These are phyloP conservation scores for Dictyostelium intermedium DNA, from an alignment of 78 protist species.

Conservation along the genomic window DNA sequence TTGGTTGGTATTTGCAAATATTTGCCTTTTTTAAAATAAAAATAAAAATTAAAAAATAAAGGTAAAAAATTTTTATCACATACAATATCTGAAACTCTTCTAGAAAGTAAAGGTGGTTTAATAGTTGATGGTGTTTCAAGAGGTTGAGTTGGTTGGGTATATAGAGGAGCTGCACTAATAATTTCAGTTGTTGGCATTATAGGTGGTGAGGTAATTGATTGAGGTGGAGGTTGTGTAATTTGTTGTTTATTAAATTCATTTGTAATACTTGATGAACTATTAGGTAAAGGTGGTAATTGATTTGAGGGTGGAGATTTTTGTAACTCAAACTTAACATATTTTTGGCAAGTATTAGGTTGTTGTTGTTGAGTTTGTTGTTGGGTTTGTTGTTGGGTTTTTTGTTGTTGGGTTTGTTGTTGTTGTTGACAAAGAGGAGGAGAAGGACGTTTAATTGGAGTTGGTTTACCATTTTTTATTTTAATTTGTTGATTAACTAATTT, in stretches of 20 bases:
- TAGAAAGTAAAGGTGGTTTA: conserved; percentile 48
- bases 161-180: background rate
- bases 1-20: background rate
- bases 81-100: conserved; percentile 17
- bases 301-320: background rate
- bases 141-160: background rate
- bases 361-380: background rate
- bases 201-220: background rate
- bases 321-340: background rate
- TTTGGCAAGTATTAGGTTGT: background rate
- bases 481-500: background rate
- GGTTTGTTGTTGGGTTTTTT: background rate
- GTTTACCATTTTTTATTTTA: background rate
- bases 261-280: background rate
- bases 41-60: background rate
- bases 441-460: background rate
- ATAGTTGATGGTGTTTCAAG: background rate
- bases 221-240: background rate
- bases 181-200: background rate
- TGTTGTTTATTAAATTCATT: background rate
- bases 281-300: background rate
- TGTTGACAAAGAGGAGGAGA: background rate
- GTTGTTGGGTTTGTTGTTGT: background rate
- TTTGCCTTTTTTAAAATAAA: background rate
- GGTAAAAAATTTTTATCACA: no score